phyloP scores from a whole-genome alignment of 2,329 filamentous ascomycete genomes.

The Fusarium foetens region DNA sequence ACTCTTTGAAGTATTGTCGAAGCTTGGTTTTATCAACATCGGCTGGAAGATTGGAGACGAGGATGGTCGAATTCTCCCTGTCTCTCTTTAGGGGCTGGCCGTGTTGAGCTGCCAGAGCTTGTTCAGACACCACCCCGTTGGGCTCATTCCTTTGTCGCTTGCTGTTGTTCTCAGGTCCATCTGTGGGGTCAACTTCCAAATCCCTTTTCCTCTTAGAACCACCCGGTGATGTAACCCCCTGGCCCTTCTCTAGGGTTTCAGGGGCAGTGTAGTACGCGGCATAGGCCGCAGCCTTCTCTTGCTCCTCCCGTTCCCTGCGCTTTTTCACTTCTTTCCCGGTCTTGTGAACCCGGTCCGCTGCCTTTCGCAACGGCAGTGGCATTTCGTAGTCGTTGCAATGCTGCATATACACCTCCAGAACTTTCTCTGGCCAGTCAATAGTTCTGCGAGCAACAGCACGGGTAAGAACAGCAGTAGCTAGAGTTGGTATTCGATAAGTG shows the following conservation, averaged over 20 bases:
- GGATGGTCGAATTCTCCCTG: conserved; percentile 87
- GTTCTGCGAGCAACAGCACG: conserved; percentile 71
- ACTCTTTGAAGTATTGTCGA: conserved; percentile 90
- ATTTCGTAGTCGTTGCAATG: conserved; percentile 93
- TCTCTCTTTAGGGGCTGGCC: conserved; percentile 73
- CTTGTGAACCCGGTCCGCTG: conserved; percentile 78
- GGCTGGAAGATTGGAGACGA: conserved; percentile 79
- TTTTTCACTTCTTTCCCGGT: conserved; percentile 70
- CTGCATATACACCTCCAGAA: conserved; percentile 77
- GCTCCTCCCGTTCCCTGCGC: conserved; percentile 73
- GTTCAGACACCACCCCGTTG: conserved; percentile 42
- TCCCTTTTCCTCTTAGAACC: conserved; percentile 80
- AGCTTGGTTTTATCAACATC: conserved; percentile 77
- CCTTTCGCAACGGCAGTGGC: conserved; percentile 77
- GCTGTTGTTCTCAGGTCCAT: conserved; percentile 56
- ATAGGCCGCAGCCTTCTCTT: conserved; percentile 66
- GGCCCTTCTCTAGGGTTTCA: conserved; percentile 32
- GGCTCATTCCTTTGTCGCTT: conserved; percentile 73
- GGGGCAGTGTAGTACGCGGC: conserved; percentile 51
- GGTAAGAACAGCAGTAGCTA: conserved; percentile 80
- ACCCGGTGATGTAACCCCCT: conserved; percentile 50
- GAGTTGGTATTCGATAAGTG: conserved; percentile 70
- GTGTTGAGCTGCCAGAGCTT: conserved; percentile 20
- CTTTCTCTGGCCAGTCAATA: conserved; percentile 80
- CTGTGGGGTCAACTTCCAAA: conserved; percentile 57